Conservation (phyloP, 2,329 filamentous ascomycete genomes). For the Dryadomyces quercus-mongolicae region DNA sequence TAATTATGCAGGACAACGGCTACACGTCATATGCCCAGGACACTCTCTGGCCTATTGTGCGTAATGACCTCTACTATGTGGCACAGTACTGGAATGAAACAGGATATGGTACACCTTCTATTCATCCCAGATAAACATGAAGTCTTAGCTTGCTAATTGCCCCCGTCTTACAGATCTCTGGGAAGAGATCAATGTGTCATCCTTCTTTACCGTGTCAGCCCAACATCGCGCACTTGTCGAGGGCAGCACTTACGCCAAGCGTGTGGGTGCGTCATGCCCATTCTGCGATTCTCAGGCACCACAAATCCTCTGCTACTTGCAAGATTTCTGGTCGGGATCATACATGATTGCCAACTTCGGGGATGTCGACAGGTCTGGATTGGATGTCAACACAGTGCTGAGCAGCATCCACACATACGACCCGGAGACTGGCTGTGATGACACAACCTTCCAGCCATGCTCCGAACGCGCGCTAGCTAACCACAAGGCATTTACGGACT, state of each 20-base stretch:
- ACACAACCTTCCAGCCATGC: conserved; percentile 67
- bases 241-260: conserved; percentile 53
- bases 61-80: conserved; percentile 66
- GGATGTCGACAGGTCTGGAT: conserved; percentile 39
- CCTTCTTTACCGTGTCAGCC: conserved; percentile 64
- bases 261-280: conserved; percentile 46
- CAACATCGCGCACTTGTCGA: conserved; percentile 57
- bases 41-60: conserved; percentile 60
- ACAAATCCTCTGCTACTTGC: conserved; percentile 60
- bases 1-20: conserved; percentile 33
- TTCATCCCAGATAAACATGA: no score
- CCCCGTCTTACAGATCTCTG: conserved; percentile 42
- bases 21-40: conserved; percentile 42
- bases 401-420: conserved; percentile 59
- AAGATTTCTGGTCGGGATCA: conserved; percentile 58
- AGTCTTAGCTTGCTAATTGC: no score
- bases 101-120: conserved; percentile 35
- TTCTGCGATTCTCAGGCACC: conserved; percentile 52
- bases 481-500: conserved; percentile 63
- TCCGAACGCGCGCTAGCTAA: conserved; percentile 57
- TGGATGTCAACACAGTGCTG: conserved; percentile 61
- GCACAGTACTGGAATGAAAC: conserved; percentile 58
- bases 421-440: conserved; percentile 51
- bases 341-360: conserved; percentile 53
- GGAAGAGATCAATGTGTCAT: conserved; percentile 68